Percentiles rank a stretch among this genome's conserved stretches.
Conservation (phyloP, 305 asterid species). For the Fraxinus paxiana region DNA sequence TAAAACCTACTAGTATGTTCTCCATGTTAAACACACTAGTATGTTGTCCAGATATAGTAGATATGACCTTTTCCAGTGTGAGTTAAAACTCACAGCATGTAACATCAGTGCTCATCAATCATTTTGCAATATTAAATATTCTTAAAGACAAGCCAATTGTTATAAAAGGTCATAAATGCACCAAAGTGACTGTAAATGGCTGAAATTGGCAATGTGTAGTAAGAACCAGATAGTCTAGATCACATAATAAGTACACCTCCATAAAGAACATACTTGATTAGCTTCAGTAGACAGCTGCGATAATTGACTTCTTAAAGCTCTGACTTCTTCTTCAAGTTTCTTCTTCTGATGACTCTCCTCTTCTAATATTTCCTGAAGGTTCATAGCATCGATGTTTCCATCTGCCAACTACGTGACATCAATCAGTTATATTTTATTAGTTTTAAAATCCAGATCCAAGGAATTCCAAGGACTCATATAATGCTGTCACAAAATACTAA, state of each 20-base stretch:
- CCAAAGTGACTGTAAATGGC: background rate
- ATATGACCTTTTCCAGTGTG: too few species aligned
- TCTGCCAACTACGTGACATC: constrained; percentile 60
- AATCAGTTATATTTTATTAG: constrained; percentile 29
- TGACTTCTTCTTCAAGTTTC: constrained; percentile 92
- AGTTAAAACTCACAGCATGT: too few species aligned
- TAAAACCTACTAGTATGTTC: too few species aligned
- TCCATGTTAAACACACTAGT: too few species aligned
- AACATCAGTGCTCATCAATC: constrained; percentile 1
- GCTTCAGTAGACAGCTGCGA: constrained; percentile 63
- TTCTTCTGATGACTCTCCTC: constrained; percentile 76
- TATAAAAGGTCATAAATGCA: constrained; percentile 1
- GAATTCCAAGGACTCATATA: constrained; percentile 1
- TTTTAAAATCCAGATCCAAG: constrained; percentile 25
- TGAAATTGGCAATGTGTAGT: background rate
- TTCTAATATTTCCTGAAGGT: constrained; percentile 68
- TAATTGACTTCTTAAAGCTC: constrained; percentile 64
- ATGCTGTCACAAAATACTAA: constrained; percentile 7
- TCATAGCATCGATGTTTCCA: constrained; percentile 48
- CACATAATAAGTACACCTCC: constrained; percentile 10
- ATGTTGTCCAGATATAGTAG: too few species aligned
- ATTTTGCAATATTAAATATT: background rate
- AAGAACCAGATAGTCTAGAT: constrained; percentile 6
- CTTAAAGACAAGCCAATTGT: background rate
- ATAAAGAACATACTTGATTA: constrained; percentile 51